phyloP scores from a whole-genome alignment of 2,329 filamentous ascomycete genomes.

The Xylaria sp. region DNA sequence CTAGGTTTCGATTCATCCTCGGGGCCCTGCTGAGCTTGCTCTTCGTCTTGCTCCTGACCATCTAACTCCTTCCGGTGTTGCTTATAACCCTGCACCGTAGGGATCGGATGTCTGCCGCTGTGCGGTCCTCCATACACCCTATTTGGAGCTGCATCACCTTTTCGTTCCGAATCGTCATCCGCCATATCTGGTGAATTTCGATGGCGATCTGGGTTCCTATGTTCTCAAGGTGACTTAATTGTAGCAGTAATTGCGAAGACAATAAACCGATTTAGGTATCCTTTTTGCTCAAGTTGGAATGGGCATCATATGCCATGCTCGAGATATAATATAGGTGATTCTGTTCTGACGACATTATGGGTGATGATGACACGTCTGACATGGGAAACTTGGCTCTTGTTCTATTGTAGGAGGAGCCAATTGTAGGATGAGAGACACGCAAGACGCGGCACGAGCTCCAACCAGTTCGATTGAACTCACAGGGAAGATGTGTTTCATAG shows the following conservation, averaged over 20 bases:
- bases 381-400: background rate
- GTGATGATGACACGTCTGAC: constrained; percentile 8
- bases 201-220: background rate
- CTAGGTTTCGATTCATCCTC: constrained; percentile 51
- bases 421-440: constrained; percentile 7
- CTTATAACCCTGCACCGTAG: constrained; percentile 61
- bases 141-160: constrained; percentile 26
- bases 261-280: background rate
- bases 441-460: background rate
- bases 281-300: background rate
- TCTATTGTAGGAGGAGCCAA: constrained; percentile 4
- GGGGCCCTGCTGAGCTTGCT: constrained; percentile 49
- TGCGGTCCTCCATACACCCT: constrained; percentile 42
- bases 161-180: constrained; percentile 36
- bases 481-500: constrained; percentile 26
- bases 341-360: constrained; percentile 13
- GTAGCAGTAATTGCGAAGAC: background rate
- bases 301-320: background rate
- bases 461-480: constrained; percentile 3
- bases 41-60: constrained; percentile 51
- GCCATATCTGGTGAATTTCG: constrained; percentile 31
- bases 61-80: constrained; percentile 59
- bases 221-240: background rate
- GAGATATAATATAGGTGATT: constrained; percentile 1
- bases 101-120: constrained; percentile 49